These are phyloP conservation scores for Cubamyces lactineus DNA, from an alignment of 768 basidiomycete species.

Conservation along the genomic window DNA sequence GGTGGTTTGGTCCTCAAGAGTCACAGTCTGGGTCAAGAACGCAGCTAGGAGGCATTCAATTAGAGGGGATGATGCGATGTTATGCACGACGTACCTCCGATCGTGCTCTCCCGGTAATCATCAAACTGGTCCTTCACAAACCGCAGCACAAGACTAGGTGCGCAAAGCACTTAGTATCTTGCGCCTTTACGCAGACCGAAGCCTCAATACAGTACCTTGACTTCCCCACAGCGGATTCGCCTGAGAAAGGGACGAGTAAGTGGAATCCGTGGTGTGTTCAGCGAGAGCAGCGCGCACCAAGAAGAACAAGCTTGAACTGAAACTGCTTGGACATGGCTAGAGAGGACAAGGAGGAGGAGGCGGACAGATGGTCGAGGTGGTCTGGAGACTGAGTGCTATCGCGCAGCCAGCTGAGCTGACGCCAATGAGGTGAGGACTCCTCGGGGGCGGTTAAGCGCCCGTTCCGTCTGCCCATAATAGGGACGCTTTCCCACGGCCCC, in stretches of 20 bases:
- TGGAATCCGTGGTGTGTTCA: neutral
- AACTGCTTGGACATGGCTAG: slow-evolving; percentile 85
- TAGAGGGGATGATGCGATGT: slow-evolving; percentile 23
- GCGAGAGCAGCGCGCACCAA: slow-evolving; percentile 59
- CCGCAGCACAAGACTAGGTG: slow-evolving; percentile 80
- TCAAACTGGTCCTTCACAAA: slow-evolving; percentile 98
- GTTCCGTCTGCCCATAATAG: neutral
- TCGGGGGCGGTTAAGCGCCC: slow-evolving; percentile 14
- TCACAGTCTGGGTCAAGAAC: slow-evolving; percentile 97
- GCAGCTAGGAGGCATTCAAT: slow-evolving; percentile 62
- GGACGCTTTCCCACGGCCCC: slow-evolving; percentile 17
- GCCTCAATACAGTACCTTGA: slow-evolving; percentile 60
- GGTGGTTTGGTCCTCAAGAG: slow-evolving; percentile 82
- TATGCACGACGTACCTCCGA: slow-evolving; percentile 63
- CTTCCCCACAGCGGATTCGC: slow-evolving; percentile 98
- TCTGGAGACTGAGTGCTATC: slow-evolving; percentile 23
- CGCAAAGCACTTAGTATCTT: slow-evolving; percentile 25
- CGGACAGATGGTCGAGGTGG: slow-evolving; percentile 22
- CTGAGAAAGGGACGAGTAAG: slow-evolving; percentile 44
- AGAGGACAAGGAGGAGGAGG: slow-evolving; percentile 35
- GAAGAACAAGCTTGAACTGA: slow-evolving; percentile 95
- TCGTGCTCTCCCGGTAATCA: slow-evolving; percentile 93
- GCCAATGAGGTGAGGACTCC: slow-evolving; percentile 12
- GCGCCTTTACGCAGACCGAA: slow-evolving; percentile 30
- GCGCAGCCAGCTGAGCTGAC: slow-evolving; percentile 17